Percentiles rank a stretch among this genome's conserved stretches.
phyloP scores from a whole-genome alignment of 441 rosid genomes.

The Erodium moschatum region DNA sequence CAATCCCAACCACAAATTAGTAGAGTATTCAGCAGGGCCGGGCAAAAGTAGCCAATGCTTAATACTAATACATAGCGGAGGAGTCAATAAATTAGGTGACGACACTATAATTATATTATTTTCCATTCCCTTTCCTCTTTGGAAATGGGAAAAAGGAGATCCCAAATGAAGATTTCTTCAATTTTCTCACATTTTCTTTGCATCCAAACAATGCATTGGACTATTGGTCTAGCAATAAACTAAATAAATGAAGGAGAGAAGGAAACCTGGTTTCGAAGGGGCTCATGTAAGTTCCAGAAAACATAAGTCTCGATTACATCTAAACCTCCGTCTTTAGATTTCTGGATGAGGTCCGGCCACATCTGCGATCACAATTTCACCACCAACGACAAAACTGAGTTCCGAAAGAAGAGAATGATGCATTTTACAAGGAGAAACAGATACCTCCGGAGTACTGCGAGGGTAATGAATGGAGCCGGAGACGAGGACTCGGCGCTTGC shows the following conservation, averaged over 20 bases:
- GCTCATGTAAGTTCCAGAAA: slow-evolving; percentile 84
- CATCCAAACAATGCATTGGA: slow-evolving; percentile 17
- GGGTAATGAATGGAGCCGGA: slow-evolving; percentile 97
- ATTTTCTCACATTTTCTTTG: slow-evolving; percentile 19
- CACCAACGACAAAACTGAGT: slow-evolving; percentile 1
- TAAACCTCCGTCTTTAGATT: slow-evolving; percentile 92
- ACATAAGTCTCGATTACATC: slow-evolving; percentile 87
- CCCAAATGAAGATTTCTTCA: not conserved
- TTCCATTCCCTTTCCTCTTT: too few relatives aligned
- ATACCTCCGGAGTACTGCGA: slow-evolving; percentile 78
- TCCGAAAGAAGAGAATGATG: not conserved
- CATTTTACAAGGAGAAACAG: not conserved
- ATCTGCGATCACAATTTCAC: slow-evolving; percentile 36
- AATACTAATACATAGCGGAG: not conserved
- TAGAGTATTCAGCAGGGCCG: too few relatives aligned
- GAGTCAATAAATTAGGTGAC: not conserved
- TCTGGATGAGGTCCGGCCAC: slow-evolving; percentile 94
- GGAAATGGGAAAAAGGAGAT: too few relatives aligned
- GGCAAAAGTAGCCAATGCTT: not conserved
- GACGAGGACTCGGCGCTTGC: slow-evolving; percentile 58
- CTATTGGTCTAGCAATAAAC: not conserved
- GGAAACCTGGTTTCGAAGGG: slow-evolving; percentile 61
- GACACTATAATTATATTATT: too few relatives aligned
- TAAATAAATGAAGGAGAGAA: not conserved
- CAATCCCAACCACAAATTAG: too few relatives aligned